These are phyloP conservation scores for Scleroderma bovista DNA, from an alignment of 768 basidiomycete genomes.

Conservation along the genomic window DNA sequence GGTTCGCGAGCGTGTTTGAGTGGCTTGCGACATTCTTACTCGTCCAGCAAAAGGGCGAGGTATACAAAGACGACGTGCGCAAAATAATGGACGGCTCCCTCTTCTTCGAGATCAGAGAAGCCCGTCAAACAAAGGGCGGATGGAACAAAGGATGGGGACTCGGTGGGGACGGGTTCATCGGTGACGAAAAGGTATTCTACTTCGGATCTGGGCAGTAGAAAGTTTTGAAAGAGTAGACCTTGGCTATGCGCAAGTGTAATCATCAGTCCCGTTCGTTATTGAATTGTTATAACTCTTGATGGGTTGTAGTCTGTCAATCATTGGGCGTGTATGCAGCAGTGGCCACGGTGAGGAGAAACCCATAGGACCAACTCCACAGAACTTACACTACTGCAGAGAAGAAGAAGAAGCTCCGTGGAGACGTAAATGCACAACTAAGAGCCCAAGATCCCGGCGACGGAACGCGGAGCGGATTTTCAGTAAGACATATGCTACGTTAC, in stretches of 20 bases:
- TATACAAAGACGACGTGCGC: constrained; percentile 39
- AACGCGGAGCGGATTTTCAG: no score
- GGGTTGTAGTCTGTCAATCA: no score
- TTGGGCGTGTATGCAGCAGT: not conserved
- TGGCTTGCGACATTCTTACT: constrained; percentile 35
- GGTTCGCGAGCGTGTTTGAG: constrained; percentile 32
- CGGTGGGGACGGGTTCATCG: constrained; percentile 28
- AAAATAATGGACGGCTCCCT: constrained; percentile 37
- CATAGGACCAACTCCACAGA: no score
- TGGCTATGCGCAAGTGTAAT: not conserved
- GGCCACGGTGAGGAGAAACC: not conserved
- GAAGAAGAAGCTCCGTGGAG: no score
- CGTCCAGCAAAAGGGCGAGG: constrained; percentile 34
- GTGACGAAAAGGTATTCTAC: constrained; percentile 24
- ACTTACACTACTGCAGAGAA: no score
- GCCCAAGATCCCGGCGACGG: no score
- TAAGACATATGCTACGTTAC: no score
- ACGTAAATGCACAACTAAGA: no score
- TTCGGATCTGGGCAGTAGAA: constrained; percentile 16
- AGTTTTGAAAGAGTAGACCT: not conserved
- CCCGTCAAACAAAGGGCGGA: constrained; percentile 13
- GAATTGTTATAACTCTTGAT: no score
- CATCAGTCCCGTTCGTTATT: no score
- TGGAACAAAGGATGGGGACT: constrained; percentile 28
- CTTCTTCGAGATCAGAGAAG: constrained; percentile 30